These are phyloP conservation scores for Hanseniaspora singularis DNA, from an alignment of 805 yeast genomes.

Conservation along the genomic window DNA sequence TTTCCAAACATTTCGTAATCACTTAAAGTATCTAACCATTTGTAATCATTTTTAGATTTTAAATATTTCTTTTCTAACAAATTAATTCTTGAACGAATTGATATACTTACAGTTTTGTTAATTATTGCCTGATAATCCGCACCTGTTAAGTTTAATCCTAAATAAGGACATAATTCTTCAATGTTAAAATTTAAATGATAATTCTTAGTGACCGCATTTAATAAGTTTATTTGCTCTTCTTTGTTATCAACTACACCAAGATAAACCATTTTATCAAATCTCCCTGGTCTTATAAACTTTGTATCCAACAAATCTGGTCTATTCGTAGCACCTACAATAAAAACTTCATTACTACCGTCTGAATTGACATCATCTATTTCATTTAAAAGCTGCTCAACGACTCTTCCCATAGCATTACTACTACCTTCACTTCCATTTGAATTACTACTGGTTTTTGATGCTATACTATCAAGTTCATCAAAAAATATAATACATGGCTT, in stretches of 20 bases:
- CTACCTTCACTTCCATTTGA: constrained; percentile 82
- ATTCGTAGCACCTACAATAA: constrained; percentile 97
- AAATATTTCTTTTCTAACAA: constrained; percentile 57
- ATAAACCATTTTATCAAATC: constrained; percentile 91
- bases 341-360: constrained; percentile 66
- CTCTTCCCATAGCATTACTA: constrained; percentile 97
- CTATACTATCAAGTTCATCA: constrained; percentile 95
- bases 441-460: constrained; percentile 59
- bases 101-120: constrained; percentile 89
- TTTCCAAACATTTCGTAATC: constrained; percentile 16
- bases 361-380: constrained; percentile 92
- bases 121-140: constrained; percentile 96
- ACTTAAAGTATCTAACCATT: constrained; percentile 75
- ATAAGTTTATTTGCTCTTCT: constrained; percentile 72
- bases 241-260: constrained; percentile 86
- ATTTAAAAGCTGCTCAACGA: constrained; percentile 87
- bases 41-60: constrained; percentile 33
- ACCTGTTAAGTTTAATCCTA: constrained; percentile 72
- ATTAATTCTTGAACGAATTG: constrained; percentile 82
- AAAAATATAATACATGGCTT: constrained; percentile 95
- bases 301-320: constrained; percentile 92
- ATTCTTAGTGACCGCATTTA: constrained; percentile 81
- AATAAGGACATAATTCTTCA: constrained; percentile 45
- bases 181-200: constrained; percentile 49
- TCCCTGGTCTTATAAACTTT: constrained; percentile 82